phyloP scores from a whole-genome alignment of 257 asterid species.

The Jaltomata sinuosa region DNA sequence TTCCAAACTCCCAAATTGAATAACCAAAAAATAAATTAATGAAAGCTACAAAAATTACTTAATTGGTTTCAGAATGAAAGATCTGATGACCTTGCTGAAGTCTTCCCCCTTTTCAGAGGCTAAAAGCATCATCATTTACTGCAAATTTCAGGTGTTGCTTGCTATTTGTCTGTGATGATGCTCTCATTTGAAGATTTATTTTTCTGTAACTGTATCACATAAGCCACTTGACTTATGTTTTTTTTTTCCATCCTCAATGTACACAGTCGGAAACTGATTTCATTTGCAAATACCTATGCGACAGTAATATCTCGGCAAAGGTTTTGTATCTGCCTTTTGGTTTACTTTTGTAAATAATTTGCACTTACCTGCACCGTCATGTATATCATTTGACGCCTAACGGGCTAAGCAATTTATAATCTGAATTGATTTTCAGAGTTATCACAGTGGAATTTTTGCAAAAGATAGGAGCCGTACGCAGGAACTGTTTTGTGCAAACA shows the following conservation, averaged over 20 bases:
- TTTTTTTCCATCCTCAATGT: constrained; percentile 8
- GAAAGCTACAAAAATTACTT: constrained; percentile 2
- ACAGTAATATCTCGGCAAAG: constrained; percentile 73
- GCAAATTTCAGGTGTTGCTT: constrained; percentile 80
- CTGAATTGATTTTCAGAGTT: constrained; percentile 49
- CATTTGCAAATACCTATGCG: constrained; percentile 80
- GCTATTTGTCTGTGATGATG: neutral
- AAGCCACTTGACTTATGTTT: neutral
- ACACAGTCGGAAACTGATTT: constrained; percentile 80
- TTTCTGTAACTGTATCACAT: neutral
- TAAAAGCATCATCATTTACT: constrained; percentile 85
- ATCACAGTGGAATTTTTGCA: constrained; percentile 85
- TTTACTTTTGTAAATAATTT: constrained; percentile 13
- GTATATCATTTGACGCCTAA: constrained; percentile 6
- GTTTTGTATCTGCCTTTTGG: constrained; percentile 33
- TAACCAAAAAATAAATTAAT: too few relatives aligned
- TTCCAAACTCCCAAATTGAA: neutral
- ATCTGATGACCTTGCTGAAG: constrained; percentile 58
- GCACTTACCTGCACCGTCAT: constrained; percentile 10
- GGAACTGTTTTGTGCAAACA: constrained; percentile 80
- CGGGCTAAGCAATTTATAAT: neutral
- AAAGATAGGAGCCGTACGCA: constrained; percentile 72
- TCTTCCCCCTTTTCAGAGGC: constrained; percentile 58
- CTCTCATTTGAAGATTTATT: neutral
- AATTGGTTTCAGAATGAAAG: constrained; percentile 51